Percentiles rank a stretch among this genome's conserved stretches.
These are phyloP conservation scores for Gaultheria prostrata DNA, from an alignment of 148 eudicot species.

Conservation along the genomic window DNA sequence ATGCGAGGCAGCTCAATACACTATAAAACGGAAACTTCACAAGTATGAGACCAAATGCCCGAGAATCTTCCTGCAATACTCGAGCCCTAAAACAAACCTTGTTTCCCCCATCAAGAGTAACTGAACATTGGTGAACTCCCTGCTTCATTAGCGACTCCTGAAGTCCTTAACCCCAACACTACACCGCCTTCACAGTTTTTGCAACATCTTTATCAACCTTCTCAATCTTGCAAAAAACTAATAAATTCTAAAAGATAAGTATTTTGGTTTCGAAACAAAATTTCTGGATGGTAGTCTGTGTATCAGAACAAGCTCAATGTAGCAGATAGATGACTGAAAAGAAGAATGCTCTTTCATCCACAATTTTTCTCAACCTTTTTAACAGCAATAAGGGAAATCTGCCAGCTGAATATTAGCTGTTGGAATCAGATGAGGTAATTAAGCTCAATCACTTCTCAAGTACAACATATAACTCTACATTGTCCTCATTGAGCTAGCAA, in stretches of 20 bases:
- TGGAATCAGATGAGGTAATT: background rate
- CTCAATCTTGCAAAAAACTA: background rate
- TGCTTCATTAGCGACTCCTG: background rate
- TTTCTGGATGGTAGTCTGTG: background rate
- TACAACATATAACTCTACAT: background rate
- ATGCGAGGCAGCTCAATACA: background rate
- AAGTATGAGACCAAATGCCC: background rate
- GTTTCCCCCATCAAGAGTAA: background rate
- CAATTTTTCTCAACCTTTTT: background rate
- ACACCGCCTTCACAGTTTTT: background rate
- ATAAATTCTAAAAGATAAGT: background rate
- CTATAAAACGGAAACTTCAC: background rate
- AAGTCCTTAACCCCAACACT: background rate
- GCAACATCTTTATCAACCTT: background rate
- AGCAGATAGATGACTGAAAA: background rate
- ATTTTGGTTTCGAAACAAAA: background rate
- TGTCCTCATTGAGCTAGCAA: conserved; percentile 8
- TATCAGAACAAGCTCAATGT: background rate
- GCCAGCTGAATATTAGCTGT: background rate
- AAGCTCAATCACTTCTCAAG: background rate
- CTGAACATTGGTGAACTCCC: background rate
- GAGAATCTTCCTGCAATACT: background rate
- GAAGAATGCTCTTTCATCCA: background rate
- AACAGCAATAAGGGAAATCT: background rate
- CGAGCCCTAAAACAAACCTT: background rate